Evolutionary conservation across 2,329 filamentous ascomycete genomes (phyloP), one percentile per base, ranked within the genome.

Genomic region (Tolypocladium inflatum): DNA sequence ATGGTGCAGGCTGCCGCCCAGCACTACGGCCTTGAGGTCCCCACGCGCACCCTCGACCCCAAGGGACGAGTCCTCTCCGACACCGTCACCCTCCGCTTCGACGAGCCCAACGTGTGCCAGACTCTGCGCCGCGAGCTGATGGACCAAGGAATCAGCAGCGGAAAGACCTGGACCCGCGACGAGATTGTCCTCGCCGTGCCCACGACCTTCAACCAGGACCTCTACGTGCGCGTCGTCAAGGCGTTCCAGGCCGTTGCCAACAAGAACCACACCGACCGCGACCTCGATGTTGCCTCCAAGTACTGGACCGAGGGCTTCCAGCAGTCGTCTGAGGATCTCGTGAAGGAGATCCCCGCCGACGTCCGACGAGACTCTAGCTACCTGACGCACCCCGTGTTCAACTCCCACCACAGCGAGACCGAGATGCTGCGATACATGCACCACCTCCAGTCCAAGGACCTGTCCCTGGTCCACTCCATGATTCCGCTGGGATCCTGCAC

Each of bases 401-500:
- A 97, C 78, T 87, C 86, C 1, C 86, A 97, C 71, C 93, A 96
- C 74, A 96, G 91, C 2, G 93, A 97, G 76, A 97, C 93, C 0
- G 91, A 97, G 73, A 83, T 97, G 66, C 79, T 97, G 55, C 88
- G 93, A 50, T 97, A 97, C 75, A 96, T 97, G 66, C 82, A 93
- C 70, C 90, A 96, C 70, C 80, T 97, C 6, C 89, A 96, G 71
- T 96, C 91, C 55, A 97, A 96, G 78, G 93, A 97, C 70, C 78
- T 97, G 17, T 97, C 93, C 1, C 80, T 97, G 6, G 90, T 92
- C 2, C 93, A 97, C 76, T 97, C 92, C 19, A 97, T 97, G 93
- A 97, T 97, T 61, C 91, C 93, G 2, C 83, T 97, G 1, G 93
- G 93, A 23, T 97, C 93, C 1, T 97, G 93, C 79, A 97, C 93